Evolutionary conservation across 352 stramenopile species (phyloP), one percentile per base, ranked within the genome.

Genomic region (Paralagenidium karlingii): DNA sequence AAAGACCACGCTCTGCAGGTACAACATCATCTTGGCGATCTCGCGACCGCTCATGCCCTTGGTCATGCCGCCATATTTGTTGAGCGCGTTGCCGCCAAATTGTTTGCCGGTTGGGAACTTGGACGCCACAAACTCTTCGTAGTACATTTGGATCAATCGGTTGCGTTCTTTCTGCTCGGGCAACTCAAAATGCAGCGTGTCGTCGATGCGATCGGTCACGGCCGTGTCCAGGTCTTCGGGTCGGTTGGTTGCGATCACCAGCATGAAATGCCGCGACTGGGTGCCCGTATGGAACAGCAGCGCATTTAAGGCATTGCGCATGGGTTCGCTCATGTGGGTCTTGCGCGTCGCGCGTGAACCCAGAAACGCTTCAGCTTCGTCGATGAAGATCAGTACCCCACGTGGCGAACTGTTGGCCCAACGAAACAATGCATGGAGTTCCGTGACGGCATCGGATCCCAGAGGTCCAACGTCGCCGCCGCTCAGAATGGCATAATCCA

Each of bases 21-120:
- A 82, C 18, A 90, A 51, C 64, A 91, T 85, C 59, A 89, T 84
- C 42, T 92, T 90, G 13, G 70, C 67, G 38, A 92, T 88, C 48
- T 94, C 80, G 15, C 80, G 70, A 3, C 80, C 80, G 41, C 74
- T 91, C 63, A 92, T 89, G 5, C 71, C 69, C 4, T 70, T 55
- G 7, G 73, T 88, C n/a, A 59, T 37, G 19, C 54, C 51, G 26
- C 67, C 79, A 16, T 80, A 80, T 41, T 57, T 52, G 26, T 43
- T 34, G n/a, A 63, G 33, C 11, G 63, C 43, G 12, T 57, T 40
- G 46, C 54, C 10, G n/a, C n/a, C n/a, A 78, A 45, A 6, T 36
- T 42, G 10, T 49, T 27, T 38, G n/a, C 25, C 30, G 27, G 27
- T n/a, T 7, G 28, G 28, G 6, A 40, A 6, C 13, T 73, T 47